These are phyloP conservation scores for Heliamphora exappendiculata DNA, from an alignment of 148 eudicot species.

Conservation along the genomic window DNA sequence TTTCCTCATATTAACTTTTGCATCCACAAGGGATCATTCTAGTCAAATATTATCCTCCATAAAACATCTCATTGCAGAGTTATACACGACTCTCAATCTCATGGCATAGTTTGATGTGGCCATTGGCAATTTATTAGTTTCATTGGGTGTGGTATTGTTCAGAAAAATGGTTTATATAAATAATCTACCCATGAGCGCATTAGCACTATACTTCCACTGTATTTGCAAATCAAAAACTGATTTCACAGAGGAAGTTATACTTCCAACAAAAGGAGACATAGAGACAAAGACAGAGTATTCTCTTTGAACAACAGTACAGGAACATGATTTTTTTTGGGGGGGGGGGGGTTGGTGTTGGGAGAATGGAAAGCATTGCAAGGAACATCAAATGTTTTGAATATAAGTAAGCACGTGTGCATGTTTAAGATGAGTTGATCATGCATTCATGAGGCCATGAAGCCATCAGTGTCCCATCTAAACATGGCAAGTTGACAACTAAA, in stretches of 20 bases:
- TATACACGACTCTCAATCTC: neutral
- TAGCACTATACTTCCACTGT: no score
- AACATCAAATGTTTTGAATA: neutral
- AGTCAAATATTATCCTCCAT: neutral
- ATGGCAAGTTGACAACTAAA: neutral
- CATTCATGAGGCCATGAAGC: neutral
- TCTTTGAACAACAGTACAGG: neutral
- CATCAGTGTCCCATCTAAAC: neutral
- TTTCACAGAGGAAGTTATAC: no score
- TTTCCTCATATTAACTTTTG: neutral
- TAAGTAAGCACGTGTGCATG: neutral
- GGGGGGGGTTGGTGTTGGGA: no score
- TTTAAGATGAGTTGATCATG: neutral
- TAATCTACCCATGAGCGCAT: neutral
- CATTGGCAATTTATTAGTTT: neutral
- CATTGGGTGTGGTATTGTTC: no score
- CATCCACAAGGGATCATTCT: neutral
- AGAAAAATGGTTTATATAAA: no score
- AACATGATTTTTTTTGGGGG: no score
- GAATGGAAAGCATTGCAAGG: neutral
- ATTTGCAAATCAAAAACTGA: no score
- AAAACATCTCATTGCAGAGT: neutral
- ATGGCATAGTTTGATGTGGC: neutral
- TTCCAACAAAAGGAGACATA: no score
- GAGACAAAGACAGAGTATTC: neutral